Conservation (phyloP, 768 basidiomycete genomes). For the Phylloporus sp. region DNA sequence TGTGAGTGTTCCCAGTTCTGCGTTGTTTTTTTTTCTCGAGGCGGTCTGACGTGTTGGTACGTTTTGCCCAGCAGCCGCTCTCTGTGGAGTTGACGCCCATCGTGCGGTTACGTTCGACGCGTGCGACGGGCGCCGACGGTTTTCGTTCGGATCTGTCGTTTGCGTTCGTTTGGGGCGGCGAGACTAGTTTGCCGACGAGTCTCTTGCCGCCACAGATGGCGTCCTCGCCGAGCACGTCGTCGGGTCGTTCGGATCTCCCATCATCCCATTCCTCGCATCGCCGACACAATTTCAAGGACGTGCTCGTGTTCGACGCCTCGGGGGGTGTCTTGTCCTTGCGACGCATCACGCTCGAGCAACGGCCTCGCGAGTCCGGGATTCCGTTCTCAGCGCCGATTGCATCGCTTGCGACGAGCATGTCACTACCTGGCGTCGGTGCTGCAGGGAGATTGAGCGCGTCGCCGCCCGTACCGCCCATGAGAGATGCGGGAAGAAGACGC, state of each 20-base stretch:
- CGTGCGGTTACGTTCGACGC: slow-evolving; percentile 44
- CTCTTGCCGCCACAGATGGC: slow-evolving; percentile 32
- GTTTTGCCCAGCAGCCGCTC: slow-evolving; percentile 39
- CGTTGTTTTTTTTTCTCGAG: background rate
- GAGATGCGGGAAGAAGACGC: slow-evolving; percentile 25
- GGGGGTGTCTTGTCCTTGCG: slow-evolving; percentile 53
- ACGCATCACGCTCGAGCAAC: slow-evolving; percentile 45
- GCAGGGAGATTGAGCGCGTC: slow-evolving; percentile 35
- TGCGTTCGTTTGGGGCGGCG: slow-evolving; percentile 41
- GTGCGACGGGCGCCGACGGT: slow-evolving; percentile 27
- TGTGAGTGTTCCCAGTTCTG: slow-evolving; percentile 29
- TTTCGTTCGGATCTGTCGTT: slow-evolving; percentile 46
- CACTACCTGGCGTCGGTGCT: slow-evolving; percentile 51
- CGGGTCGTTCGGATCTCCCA: slow-evolving; percentile 26
- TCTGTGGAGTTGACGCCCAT: slow-evolving; percentile 54
- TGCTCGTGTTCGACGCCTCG: slow-evolving; percentile 61
- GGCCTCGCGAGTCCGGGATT: slow-evolving; percentile 20
- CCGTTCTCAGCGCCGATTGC: slow-evolving; percentile 25
- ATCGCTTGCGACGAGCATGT: slow-evolving; percentile 51
- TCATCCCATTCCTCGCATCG: slow-evolving; percentile 28
- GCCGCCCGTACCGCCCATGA: slow-evolving; percentile 13
- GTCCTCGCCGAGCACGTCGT: slow-evolving; percentile 26
- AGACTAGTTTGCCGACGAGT: slow-evolving; percentile 34
- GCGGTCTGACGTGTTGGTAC: background rate
- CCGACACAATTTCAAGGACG: slow-evolving; percentile 53